phyloP scores from a whole-genome alignment of 306 rosid species.

The Lathyrus oleraceus region DNA sequence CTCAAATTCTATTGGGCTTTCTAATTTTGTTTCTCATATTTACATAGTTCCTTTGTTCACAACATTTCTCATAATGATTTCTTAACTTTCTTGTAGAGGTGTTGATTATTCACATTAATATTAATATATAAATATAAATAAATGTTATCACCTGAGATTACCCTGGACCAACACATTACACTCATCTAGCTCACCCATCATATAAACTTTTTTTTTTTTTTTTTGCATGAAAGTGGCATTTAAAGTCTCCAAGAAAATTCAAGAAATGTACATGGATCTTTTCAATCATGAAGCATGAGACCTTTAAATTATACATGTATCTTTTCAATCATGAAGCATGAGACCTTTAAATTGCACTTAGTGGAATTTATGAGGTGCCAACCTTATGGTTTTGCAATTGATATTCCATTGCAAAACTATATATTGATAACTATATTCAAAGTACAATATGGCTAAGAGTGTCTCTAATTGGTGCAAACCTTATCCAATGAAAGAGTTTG shows the following conservation, averaged over 20 bases:
- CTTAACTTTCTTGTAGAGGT: conserved; percentile 8
- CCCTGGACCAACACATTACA: too few species aligned
- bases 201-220: too few species aligned
- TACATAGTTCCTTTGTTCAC: not conserved
- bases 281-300: not conserved
- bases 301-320: not conserved
- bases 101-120: not conserved
- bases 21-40: not conserved
- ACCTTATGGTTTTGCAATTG: not conserved
- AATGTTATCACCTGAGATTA: too few species aligned
- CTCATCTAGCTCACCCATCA: too few species aligned
- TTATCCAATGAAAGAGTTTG: too few species aligned
- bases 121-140: too few species aligned
- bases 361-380: not conserved
- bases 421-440: too few species aligned
- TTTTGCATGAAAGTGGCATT: not conserved
- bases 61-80: conserved; percentile 5
- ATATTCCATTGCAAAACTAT: too few species aligned
- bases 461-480: too few species aligned
- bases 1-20: not conserved
- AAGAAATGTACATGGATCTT: not conserved
- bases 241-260: not conserved
- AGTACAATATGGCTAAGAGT: too few species aligned
- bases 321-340: not conserved
- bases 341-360: not conserved